These are phyloP conservation scores for Pontederia crassipes DNA, from an alignment of 176 grass and related monocot genomes.

Conservation along the genomic window DNA sequence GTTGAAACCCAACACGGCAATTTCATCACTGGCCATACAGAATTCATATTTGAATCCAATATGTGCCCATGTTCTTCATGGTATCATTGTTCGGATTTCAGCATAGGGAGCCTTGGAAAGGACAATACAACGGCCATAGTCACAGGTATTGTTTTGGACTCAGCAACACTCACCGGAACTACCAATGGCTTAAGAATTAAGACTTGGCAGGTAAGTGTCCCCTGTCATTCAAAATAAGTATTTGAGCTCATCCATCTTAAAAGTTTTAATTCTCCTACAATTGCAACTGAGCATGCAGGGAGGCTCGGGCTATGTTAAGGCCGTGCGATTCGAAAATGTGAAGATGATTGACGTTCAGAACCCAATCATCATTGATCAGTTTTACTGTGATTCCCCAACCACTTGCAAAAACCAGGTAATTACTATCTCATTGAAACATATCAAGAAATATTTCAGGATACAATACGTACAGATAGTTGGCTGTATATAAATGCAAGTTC, in stretches of 20 bases:
- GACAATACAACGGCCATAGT: slow-evolving; percentile 48
- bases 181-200: slow-evolving; percentile 86
- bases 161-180: slow-evolving; percentile 35
- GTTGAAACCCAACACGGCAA: too few relatives aligned
- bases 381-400: slow-evolving; percentile 60
- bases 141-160: slow-evolving; percentile 38
- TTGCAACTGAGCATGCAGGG: slow-evolving; percentile 29
- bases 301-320: slow-evolving; percentile 51
- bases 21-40: too few relatives aligned
- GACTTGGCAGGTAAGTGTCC: slow-evolving; percentile 63
- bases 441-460: too few relatives aligned
- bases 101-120: slow-evolving; percentile 86
- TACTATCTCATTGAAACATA: too few relatives aligned
- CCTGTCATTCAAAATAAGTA: not conserved
- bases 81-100: slow-evolving; percentile 17
- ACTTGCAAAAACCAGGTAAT: slow-evolving; percentile 47
- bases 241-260: not conserved
- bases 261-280: not conserved
- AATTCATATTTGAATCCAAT: too few relatives aligned
- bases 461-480: too few relatives aligned
- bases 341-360: slow-evolving; percentile 51
- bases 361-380: slow-evolving; percentile 94
- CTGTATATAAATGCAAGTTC: too few relatives aligned
- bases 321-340: slow-evolving; percentile 54
- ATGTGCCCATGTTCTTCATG: too few relatives aligned